Percentiles rank a stretch among this genome's conserved stretches.
phyloP scores from a whole-genome alignment of 2,329 filamentous ascomycete species.

The Penicillium freii region DNA sequence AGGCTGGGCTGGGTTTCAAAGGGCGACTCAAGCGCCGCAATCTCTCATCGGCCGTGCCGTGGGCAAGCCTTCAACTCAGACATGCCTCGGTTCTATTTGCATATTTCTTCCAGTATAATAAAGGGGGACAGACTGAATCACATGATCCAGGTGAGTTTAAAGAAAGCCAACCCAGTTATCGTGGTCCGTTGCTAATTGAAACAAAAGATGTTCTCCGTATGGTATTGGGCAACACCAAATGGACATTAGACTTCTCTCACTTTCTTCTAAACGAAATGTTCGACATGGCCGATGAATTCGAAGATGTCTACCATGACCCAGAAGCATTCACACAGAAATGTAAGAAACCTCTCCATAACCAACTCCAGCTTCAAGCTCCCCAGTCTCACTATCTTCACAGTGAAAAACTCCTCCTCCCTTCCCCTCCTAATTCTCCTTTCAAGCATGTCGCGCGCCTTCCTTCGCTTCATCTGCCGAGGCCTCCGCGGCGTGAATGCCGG shows the following conservation, averaged over 20 bases:
- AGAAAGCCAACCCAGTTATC: background rate
- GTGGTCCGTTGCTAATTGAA: slow-evolving; percentile 7
- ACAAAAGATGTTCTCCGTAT: slow-evolving; percentile 66
- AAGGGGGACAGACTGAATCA: slow-evolving; percentile 46
- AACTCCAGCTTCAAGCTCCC: background rate
- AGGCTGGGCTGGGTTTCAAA: slow-evolving; percentile 73
- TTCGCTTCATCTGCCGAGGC: slow-evolving; percentile 66
- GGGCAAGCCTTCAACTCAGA: slow-evolving; percentile 70
- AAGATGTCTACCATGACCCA: slow-evolving; percentile 32
- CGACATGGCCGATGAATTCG: slow-evolving; percentile 43
- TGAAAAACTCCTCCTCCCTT: slow-evolving; percentile 41
- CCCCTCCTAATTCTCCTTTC: slow-evolving; percentile 62
- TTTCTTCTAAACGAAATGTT: slow-evolving; percentile 57
- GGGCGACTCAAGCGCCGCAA: slow-evolving; percentile 61
- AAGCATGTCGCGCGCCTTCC: slow-evolving; percentile 70
- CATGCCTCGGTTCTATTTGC: slow-evolving; percentile 64
- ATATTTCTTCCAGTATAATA: slow-evolving; percentile 64
- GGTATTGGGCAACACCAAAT: slow-evolving; percentile 71
- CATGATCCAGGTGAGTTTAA: slow-evolving; percentile 57
- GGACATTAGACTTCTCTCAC: slow-evolving; percentile 67
- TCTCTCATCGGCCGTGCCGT: slow-evolving; percentile 71
- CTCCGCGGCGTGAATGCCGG: slow-evolving; percentile 56
- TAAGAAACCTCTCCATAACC: slow-evolving; percentile 13
- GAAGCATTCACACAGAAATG: slow-evolving; percentile 40
- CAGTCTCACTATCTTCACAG: slow-evolving; percentile 17